Evolutionary conservation across 148 eudicot genomes (phyloP).

Genomic region (Spergularia marina): DNA sequence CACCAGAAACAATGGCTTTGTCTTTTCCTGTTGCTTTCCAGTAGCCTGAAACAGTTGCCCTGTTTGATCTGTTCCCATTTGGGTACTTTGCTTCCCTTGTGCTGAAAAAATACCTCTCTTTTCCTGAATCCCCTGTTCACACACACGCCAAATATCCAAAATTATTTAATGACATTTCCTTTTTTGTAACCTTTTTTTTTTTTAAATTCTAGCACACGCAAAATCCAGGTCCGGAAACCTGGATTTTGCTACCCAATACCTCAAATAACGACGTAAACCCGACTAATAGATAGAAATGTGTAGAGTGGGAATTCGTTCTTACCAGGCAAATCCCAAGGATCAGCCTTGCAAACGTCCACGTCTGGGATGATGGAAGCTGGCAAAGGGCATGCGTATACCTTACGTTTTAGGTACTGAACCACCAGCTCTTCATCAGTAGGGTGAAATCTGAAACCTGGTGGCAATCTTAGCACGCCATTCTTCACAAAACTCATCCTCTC

Average conservation of each 20-base stretch:
- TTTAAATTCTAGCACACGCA: too few relatives aligned
- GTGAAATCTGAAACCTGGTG: constrained; percentile 87
- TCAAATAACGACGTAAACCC: too few relatives aligned
- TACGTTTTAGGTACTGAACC: constrained; percentile 65
- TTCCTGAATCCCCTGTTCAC: constrained; percentile 58
- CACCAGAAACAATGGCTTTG: constrained; percentile 45
- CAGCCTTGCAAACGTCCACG: constrained; percentile 82
- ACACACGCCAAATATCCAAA: background rate
- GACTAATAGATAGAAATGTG: too few relatives aligned
- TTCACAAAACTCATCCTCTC: constrained; percentile 51
- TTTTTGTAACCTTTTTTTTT: too few relatives aligned
- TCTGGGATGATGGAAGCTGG: constrained; percentile 89
- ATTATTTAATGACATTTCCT: background rate
- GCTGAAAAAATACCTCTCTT: constrained; percentile 90
- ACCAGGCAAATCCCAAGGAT: constrained; percentile 99
- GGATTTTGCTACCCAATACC: too few relatives aligned
- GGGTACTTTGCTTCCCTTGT: constrained; percentile 89
- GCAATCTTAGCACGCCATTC: constrained; percentile 66
- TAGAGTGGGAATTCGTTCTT: background rate
- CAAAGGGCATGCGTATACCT: constrained; percentile 59
- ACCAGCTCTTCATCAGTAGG: constrained; percentile 94
- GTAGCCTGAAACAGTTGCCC: constrained; percentile 86
- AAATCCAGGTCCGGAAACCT: too few relatives aligned
- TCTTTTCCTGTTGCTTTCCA: constrained; percentile 96
- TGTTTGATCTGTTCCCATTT: constrained; percentile 85